Base-by-base conservation (phyloP, 169 alveolate species). In the Plasmodium fragile region DNA sequence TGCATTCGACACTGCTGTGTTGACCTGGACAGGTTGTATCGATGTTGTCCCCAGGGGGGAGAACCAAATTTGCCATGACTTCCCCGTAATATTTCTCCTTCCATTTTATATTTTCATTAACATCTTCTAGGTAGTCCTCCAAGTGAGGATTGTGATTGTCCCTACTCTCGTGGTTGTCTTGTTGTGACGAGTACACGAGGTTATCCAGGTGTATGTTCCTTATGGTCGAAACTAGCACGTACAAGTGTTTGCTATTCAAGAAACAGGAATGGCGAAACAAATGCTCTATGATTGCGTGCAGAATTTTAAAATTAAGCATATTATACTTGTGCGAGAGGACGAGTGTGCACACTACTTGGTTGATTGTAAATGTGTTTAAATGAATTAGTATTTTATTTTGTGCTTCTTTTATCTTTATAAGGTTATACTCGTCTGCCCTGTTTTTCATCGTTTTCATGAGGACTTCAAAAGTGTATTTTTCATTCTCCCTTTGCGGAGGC, bases 351-450 rank as follows among this genome's bases (percentile, higher is more conserved):
- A 87, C 30, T 7, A 87, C 82, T 78, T 87, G 90, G 36, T 87
- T 87, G 7, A 78, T 87, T 13, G 72, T 87, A 77, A 87, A 87
- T n/a, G 79, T 53, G 22, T 78, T 78, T 41, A 87, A 43, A 43
- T 87, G 87, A 41, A 87, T 39, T 87, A 87, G 52, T 34, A 87
- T 87, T 55, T 87, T 87, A 59, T 78, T 65, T 78, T 87, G 93
- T 8, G 53, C 39, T 43, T 87, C 93, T 78, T 87, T 87, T 59
- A 87, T 78, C 70, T 87, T 87, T 77, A 87, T 87, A 39, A 87
- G 70, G 77, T 87, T 87, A 78, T 87, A 78, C 65, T 87, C 93
- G 45, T 87, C 89, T 16, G 93, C 87, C 18, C 89, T 87, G 53
- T 77, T 87, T 59, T 87, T 87, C 70, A 87, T 78, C 70, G 80